These are phyloP conservation scores for Rhododendron molle DNA, from an alignment of 148 eudicot species.

Conservation along the genomic window DNA sequence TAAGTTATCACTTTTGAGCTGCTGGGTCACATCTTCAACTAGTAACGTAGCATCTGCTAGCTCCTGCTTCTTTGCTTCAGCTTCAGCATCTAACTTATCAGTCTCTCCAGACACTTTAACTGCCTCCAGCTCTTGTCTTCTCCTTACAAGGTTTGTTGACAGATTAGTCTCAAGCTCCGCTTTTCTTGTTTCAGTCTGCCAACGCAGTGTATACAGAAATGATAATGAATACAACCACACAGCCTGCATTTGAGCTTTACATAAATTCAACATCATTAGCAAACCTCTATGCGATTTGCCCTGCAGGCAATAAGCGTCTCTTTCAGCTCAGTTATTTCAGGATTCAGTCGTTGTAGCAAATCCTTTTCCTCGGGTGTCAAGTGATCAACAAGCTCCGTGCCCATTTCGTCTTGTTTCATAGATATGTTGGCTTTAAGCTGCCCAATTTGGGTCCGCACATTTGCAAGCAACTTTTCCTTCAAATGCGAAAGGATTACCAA, in stretches of 20 bases:
- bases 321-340: slow-evolving; percentile 90
- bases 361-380: slow-evolving; percentile 77
- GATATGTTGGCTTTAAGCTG: slow-evolving; percentile 67
- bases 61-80: slow-evolving; percentile 68
- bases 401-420: slow-evolving; percentile 82
- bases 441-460: slow-evolving; percentile 60
- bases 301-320: slow-evolving; percentile 71
- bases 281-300: slow-evolving; percentile 83
- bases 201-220: background rate
- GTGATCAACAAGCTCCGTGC: slow-evolving; percentile 92
- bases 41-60: slow-evolving; percentile 57
- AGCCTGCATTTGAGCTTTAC: background rate
- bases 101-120: slow-evolving; percentile 54
- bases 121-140: slow-evolving; percentile 84
- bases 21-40: slow-evolving; percentile 55
- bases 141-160: slow-evolving; percentile 79
- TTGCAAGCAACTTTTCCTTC: slow-evolving; percentile 74
- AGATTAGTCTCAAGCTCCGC: slow-evolving; percentile 93
- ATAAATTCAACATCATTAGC: slow-evolving; percentile 5
- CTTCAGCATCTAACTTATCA: slow-evolving; percentile 54
- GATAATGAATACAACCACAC: background rate
- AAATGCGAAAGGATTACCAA: slow-evolving; percentile 14
- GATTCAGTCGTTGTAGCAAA: slow-evolving; percentile 73
- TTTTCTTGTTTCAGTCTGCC: slow-evolving; percentile 82
- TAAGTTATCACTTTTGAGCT: slow-evolving; percentile 56